Evolutionary conservation across 1,284 basidiomycete genomes (phyloP), one percentile per base, ranked within the genome.

Genomic region (Phenoliferia sp.): DNA sequence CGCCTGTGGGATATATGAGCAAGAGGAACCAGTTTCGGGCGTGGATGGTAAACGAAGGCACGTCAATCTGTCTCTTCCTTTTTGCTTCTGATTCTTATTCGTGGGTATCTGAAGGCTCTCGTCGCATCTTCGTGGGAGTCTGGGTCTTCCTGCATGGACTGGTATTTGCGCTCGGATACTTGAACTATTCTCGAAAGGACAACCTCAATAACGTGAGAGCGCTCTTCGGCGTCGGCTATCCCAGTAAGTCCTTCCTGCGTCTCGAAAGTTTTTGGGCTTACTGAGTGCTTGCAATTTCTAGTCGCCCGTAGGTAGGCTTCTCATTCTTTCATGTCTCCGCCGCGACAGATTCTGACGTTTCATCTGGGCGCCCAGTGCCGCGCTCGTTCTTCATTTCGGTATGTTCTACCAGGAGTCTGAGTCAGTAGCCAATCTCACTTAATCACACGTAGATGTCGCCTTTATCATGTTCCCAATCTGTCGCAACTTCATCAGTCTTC

Each of bases 401-500:
- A n/a, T n/a, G n/a, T n/a, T n/a, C n/a, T n/a, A n/a, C n/a, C n/a
- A n/a, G n/a, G n/a, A n/a, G n/a, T n/a, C n/a, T n/a, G n/a, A n/a
- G n/a, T n/a, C n/a, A n/a, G n/a, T n/a, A n/a, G n/a, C n/a, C n/a
- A n/a, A n/a, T n/a, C n/a, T n/a, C n/a, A n/a, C n/a, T n/a, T n/a
- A n/a, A n/a, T n/a, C n/a, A n/a, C 90, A 94, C 75, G 84, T 94
- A 74, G 89, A 94, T 80, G 87, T 91, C 64, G 86, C 90, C 68
- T 90, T 94, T 82, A 92, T 95, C 79, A 86, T 94, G 61, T 84
- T 95, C 33, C 92, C 92, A 35, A 86, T 94, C 77, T 94, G 92
- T 83, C 86, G 92, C 68, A 92, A 90, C 80, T 90, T 94, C 80
- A 86, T 94, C 78, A 92, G 91, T 16, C 75, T 92, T 50, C 83